A percentile compares a stretch with the other conserved stretches of the same genome.
These are phyloP conservation scores for Paecilomyces dactylethromorphus DNA, from an alignment of 2,329 filamentous ascomycete species.

Conservation along the genomic window DNA sequence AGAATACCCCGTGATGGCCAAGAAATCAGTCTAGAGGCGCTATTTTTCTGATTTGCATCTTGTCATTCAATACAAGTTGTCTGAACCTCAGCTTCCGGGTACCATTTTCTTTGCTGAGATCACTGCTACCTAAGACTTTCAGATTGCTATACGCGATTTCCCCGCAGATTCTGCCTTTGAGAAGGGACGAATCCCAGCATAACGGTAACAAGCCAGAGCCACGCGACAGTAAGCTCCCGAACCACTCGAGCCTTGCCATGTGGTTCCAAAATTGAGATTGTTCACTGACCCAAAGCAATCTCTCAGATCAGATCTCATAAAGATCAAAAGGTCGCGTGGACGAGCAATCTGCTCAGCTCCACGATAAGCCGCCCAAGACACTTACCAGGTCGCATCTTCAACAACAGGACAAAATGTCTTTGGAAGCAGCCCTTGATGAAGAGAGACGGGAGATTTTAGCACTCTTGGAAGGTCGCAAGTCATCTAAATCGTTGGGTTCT, in stretches of 20 bases:
- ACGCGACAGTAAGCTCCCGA: not conserved
- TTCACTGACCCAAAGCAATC: not conserved
- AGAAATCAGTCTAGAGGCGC: not conserved
- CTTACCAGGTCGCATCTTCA: not conserved
- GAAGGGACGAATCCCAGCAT: not conserved
- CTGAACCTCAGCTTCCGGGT: not conserved
- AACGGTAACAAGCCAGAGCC: not conserved
- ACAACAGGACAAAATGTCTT: slow-evolving; percentile 52
- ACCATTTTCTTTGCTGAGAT: not conserved
- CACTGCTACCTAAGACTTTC: not conserved
- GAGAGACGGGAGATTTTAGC: slow-evolving; percentile 68
- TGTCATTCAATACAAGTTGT: not conserved
- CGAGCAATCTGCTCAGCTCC: not conserved
- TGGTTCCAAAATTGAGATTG: not conserved
- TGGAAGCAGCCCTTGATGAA: slow-evolving; percentile 70
- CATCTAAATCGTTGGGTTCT: slow-evolving; percentile 19
- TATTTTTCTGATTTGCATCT: not conserved
- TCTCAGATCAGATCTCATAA: not conserved
- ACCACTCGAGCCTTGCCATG: not conserved
- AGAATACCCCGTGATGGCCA: not conserved
- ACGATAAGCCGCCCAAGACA: not conserved
- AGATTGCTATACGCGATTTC: too few relatives aligned
- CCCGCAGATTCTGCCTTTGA: too few relatives aligned
- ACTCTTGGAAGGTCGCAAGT: slow-evolving; percentile 51
- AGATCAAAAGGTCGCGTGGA: not conserved